These are phyloP conservation scores for Benincasa hispida DNA, from an alignment of 306 rosid genomes.

Conservation along the genomic window DNA sequence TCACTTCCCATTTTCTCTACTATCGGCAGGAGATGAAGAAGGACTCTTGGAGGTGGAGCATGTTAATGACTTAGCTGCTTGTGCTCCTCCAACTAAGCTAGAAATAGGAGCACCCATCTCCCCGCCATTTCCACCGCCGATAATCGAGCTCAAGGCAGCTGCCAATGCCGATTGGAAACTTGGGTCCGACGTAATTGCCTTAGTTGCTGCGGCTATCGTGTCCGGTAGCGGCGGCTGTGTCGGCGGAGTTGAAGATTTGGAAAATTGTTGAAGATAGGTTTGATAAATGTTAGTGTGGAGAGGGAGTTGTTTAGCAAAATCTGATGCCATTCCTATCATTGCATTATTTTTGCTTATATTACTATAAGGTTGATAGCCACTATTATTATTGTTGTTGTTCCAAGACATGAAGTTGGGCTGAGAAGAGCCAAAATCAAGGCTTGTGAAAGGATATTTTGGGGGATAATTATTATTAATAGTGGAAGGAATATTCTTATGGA, in stretches of 20 bases:
- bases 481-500: conserved; percentile 34
- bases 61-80: conserved; percentile 38
- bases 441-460: conserved; percentile 33
- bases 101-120: conserved; percentile 13
- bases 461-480: conserved; percentile 6
- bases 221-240: conserved; percentile 18
- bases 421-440: conserved; percentile 43
- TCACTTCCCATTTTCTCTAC: conserved; percentile 23
- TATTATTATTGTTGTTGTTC: conserved; percentile 19
- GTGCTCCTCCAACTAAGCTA: conserved; percentile 23
- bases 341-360: conserved; percentile 2
- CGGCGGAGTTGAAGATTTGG: not conserved
- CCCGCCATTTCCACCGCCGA: conserved; percentile 30
- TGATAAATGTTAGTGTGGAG: conserved; percentile 25
- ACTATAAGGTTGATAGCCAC: not conserved
- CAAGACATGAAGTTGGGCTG: conserved; percentile 35
- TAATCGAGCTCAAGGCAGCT: conserved; percentile 57
- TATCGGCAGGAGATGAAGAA: conserved; percentile 42
- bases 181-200: conserved; percentile 75
- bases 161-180: conserved; percentile 77
- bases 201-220: conserved; percentile 78
- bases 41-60: conserved; percentile 47
- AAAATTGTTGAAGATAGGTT: conserved; percentile 30
- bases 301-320: conserved; percentile 27
- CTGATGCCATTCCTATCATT: conserved; percentile 20